Percentiles rank a stretch among this genome's conserved stretches.
phyloP scores from a whole-genome alignment of 1,284 basidiomycete species.

The Vanrija sp. region DNA sequence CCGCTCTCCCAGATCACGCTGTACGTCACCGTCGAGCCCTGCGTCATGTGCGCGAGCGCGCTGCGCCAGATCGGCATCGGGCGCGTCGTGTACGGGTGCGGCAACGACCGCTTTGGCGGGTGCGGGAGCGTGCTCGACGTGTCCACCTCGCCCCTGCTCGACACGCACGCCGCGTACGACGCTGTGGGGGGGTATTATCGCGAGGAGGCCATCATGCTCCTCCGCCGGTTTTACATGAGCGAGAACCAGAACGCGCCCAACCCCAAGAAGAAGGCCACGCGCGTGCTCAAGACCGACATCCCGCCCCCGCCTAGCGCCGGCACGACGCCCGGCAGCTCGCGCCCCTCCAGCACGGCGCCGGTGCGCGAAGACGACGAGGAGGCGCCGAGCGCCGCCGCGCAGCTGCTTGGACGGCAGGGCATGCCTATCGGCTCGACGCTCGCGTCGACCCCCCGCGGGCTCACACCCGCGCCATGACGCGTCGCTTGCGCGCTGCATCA shows the following conservation, averaged over 20 bases:
- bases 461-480: no score
- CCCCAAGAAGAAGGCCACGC: conserved; percentile 47
- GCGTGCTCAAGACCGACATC: conserved; percentile 50
- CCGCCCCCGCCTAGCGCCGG: conserved; percentile 34
- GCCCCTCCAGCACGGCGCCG: conserved; percentile 16
- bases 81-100: conserved; percentile 88
- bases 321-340: conserved; percentile 17
- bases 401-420: no score
- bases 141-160: conserved; percentile 60
- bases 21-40: conserved; percentile 98
- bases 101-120: conserved; percentile 95
- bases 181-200: conserved; percentile 79
- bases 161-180: conserved; percentile 67
- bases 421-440: no score
- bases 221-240: conserved; percentile 91
- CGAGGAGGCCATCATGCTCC: conserved; percentile 91
- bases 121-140: conserved; percentile 92
- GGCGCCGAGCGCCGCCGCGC: no score
- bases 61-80: conserved; percentile 88
- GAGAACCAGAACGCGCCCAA: conserved; percentile 72
- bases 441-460: no score
- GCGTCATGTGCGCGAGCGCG: conserved; percentile 98
- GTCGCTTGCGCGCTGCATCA: no score
- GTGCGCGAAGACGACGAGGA: no score
- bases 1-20: conserved; percentile 77